A percentile compares a stretch with the other conserved stretches of the same genome.
Evolutionary conservation across 345 rosid species (phyloP).

Genomic region (Salix dunnii): DNA sequence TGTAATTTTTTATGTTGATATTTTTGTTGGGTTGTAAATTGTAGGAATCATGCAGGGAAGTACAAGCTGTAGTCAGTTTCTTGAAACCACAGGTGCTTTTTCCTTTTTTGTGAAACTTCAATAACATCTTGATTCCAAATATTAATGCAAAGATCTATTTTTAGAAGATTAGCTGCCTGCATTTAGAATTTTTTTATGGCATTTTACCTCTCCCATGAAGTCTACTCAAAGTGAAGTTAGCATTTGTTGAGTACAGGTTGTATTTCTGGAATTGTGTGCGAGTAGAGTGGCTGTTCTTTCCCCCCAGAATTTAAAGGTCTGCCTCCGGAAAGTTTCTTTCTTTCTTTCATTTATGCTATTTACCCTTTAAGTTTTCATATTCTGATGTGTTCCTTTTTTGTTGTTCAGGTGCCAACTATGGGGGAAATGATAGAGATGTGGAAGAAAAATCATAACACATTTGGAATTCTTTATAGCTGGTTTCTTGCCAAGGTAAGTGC

Average conservation of each 20-base stretch:
- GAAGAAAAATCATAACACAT: slow-evolving; percentile 82
- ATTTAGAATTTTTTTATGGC: not conserved
- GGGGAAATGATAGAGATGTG: slow-evolving; percentile 89
- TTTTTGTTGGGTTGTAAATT: slow-evolving; percentile 5
- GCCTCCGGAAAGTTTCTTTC: slow-evolving; percentile 6
- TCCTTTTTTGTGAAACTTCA: slow-evolving; percentile 14
- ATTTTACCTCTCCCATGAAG: not conserved
- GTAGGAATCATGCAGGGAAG: slow-evolving; percentile 88
- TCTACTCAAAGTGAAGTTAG: not conserved
- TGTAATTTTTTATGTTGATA: not conserved
- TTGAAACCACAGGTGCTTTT: slow-evolving; percentile 88
- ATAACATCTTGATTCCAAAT: slow-evolving; percentile 21
- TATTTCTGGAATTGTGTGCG: slow-evolving; percentile 88
- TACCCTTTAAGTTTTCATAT: not conserved
- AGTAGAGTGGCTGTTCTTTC: slow-evolving; percentile 74
- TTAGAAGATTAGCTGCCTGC: slow-evolving; percentile 24
- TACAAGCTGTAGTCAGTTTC: slow-evolving; percentile 64
- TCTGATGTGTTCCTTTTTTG: slow-evolving; percentile 13
- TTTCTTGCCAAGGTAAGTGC: slow-evolving; percentile 86
- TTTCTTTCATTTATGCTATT: not conserved
- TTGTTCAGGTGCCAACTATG: slow-evolving; percentile 73
- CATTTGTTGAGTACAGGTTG: slow-evolving; percentile 51
- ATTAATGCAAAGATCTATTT: slow-evolving; percentile 20
- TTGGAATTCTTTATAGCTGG: slow-evolving; percentile 91
- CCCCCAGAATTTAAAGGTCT: slow-evolving; percentile 79